A percentile compares a stretch with the other conserved stretches of the same genome.
Conservation (phyloP, 495 filamentous ascomycete species). For the Collariella sp. region DNA sequence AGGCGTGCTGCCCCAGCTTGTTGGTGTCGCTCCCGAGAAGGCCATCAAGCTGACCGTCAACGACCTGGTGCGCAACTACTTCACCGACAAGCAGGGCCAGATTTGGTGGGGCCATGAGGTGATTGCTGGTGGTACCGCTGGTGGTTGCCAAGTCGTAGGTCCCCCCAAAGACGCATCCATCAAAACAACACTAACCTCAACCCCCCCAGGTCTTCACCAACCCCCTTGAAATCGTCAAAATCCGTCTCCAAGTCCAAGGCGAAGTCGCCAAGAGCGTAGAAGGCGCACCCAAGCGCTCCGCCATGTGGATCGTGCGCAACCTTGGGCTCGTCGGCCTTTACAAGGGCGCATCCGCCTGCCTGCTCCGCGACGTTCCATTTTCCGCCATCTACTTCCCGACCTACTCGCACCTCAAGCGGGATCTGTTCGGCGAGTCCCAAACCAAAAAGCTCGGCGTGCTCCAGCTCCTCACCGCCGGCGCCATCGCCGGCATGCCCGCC, state of each 20-base stretch:
- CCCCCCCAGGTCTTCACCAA: slow-evolving; percentile 77
- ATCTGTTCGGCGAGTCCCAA: slow-evolving; percentile 84
- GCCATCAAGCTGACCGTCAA: slow-evolving; percentile 98
- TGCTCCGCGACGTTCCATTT: slow-evolving; percentile 94
- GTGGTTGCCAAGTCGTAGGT: slow-evolving; percentile 93
- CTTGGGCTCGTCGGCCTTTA: slow-evolving; percentile 92
- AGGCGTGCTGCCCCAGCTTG: slow-evolving; percentile 86
- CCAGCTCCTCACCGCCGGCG: slow-evolving; percentile 89
- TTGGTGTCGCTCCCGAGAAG: slow-evolving; percentile 96
- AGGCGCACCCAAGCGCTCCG: slow-evolving; percentile 74
- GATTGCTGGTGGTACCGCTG: slow-evolving; percentile 81
- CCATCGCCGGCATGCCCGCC: slow-evolving; percentile 96
- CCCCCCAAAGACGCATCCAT: not conserved
- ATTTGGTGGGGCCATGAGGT: slow-evolving; percentile 69
- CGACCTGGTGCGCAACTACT: slow-evolving; percentile 72
- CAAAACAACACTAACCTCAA: slow-evolving; percentile 13
- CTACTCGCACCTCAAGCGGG: slow-evolving; percentile 87
- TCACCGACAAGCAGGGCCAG: slow-evolving; percentile 65
- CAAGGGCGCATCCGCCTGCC: slow-evolving; percentile 92
- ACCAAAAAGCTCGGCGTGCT: slow-evolving; percentile 85
- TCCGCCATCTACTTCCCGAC: slow-evolving; percentile 98
- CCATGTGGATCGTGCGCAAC: slow-evolving; percentile 95
- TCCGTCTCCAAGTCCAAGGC: slow-evolving; percentile 93
- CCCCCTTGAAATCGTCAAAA: slow-evolving; percentile 97
- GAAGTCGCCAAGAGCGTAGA: slow-evolving; percentile 86